phyloP scores from a whole-genome alignment of 495 filamentous ascomycete species.

The Hyaloscypha bicolor region DNA sequence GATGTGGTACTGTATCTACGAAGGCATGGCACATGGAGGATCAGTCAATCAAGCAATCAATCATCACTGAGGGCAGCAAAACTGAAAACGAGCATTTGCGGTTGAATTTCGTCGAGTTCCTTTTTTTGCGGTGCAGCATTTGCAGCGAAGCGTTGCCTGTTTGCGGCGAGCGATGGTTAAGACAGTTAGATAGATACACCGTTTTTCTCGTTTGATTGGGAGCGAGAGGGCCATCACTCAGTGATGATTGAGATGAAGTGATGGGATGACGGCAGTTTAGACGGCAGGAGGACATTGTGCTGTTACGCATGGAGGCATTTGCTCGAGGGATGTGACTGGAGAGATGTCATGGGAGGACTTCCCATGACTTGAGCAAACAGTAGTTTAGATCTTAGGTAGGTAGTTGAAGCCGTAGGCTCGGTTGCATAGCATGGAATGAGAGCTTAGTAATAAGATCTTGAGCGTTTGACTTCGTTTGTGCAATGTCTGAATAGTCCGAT shows the following conservation, averaged over 20 bases:
- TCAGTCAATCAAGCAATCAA: not conserved
- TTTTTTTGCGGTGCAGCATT: not conserved
- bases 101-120: not conserved
- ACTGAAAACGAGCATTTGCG: not conserved
- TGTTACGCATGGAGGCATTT: not conserved
- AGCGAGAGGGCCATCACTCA: not conserved
- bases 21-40: constrained; percentile 6
- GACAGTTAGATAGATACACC: not conserved
- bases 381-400: not conserved
- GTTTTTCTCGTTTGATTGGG: not conserved
- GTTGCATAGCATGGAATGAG: not conserved
- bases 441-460: not conserved
- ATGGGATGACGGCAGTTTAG: not conserved
- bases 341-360: not conserved
- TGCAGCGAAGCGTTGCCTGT: not conserved
- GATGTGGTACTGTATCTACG: constrained; percentile 14
- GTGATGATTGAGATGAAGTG: not conserved
- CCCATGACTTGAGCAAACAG: not conserved
- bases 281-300: not conserved
- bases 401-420: not conserved
- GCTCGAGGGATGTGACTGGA: not conserved
- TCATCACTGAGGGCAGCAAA: not conserved
- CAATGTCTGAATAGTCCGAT: not conserved
- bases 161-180: not conserved
- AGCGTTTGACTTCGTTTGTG: not conserved